Evolutionary conservation across 805 yeast species (phyloP).

Genomic region (Wickerhamiella kazuoi): DNA sequence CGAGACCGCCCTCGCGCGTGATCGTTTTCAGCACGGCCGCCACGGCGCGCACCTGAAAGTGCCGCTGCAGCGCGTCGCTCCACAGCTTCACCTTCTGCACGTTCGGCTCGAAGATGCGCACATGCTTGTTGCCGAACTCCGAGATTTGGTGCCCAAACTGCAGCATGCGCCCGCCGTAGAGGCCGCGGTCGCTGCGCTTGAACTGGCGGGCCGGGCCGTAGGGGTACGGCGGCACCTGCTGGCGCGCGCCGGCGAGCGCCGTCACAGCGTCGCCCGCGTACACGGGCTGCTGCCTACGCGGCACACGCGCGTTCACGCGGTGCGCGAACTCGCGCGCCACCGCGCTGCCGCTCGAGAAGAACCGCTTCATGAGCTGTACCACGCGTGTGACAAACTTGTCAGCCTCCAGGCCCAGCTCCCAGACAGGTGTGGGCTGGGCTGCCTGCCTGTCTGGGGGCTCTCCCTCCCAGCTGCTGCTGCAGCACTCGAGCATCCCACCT

Average conservation of each 20-base stretch:
- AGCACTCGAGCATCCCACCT: no score
- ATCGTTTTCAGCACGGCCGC: conserved; percentile 74
- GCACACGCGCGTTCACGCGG: conserved; percentile 14
- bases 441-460: no score
- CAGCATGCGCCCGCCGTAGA: conserved; percentile 76
- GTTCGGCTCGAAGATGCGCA: conserved; percentile 68
- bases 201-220: conserved; percentile 63
- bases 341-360: not conserved
- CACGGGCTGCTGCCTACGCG: conserved; percentile 13
- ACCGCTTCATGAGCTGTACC: not conserved
- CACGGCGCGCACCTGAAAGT: conserved; percentile 43
- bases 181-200: conserved; percentile 73
- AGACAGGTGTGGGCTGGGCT: no score
- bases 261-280: conserved; percentile 33
- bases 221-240: conserved; percentile 45
- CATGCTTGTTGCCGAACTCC: conserved; percentile 55
- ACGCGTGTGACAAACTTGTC: no score
- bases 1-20: conserved; percentile 88
- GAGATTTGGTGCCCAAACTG: conserved; percentile 63
- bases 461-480: no score
- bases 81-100: conserved; percentile 58
- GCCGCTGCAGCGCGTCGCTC: conserved; percentile 58
- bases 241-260: conserved; percentile 24
- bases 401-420: no score
- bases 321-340: conserved; percentile 14